Evolutionary conservation across 2,329 filamentous ascomycete species (phyloP).

Genomic region (Talaromyces sp.): DNA sequence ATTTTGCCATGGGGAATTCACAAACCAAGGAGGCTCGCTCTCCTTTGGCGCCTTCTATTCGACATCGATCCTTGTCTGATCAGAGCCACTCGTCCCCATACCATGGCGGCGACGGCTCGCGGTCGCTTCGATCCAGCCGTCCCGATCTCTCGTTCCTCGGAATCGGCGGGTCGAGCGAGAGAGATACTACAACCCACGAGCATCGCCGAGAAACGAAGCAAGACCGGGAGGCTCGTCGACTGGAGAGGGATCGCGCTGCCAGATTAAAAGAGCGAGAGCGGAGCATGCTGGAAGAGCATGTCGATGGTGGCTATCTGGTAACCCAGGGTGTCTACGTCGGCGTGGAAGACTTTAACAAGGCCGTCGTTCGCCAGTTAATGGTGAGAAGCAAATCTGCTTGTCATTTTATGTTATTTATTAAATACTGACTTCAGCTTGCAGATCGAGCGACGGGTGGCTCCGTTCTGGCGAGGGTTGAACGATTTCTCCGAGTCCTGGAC

Average conservation of each 20-base stretch:
- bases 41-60: slow-evolving; percentile 20
- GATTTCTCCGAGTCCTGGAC: slow-evolving; percentile 87
- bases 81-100: slow-evolving; percentile 24
- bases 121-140: slow-evolving; percentile 50
- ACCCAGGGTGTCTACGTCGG: slow-evolving; percentile 93
- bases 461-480: slow-evolving; percentile 91
- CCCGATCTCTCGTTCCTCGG: slow-evolving; percentile 57
- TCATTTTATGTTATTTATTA: not conserved
- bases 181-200: slow-evolving; percentile 49
- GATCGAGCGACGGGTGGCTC: slow-evolving; percentile 89
- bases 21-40: slow-evolving; percentile 43
- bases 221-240: slow-evolving; percentile 78
- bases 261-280: slow-evolving; percentile 80
- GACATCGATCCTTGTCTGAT: slow-evolving; percentile 25
- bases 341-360: slow-evolving; percentile 87
- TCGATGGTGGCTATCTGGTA: slow-evolving; percentile 91
- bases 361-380: slow-evolving; percentile 82
- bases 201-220: slow-evolving; percentile 79
- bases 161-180: slow-evolving; percentile 43
- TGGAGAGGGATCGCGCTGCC: slow-evolving; percentile 72
- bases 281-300: slow-evolving; percentile 84
- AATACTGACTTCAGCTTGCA: slow-evolving; percentile 37
- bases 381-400: slow-evolving; percentile 45
- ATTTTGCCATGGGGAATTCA: slow-evolving; percentile 38
- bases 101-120: slow-evolving; percentile 34